Evolutionary conservation across 75 land plant genomes (phyloP), one percentile per base, ranked within the genome.

Genomic region (Pinus tabuliformis): DNA sequence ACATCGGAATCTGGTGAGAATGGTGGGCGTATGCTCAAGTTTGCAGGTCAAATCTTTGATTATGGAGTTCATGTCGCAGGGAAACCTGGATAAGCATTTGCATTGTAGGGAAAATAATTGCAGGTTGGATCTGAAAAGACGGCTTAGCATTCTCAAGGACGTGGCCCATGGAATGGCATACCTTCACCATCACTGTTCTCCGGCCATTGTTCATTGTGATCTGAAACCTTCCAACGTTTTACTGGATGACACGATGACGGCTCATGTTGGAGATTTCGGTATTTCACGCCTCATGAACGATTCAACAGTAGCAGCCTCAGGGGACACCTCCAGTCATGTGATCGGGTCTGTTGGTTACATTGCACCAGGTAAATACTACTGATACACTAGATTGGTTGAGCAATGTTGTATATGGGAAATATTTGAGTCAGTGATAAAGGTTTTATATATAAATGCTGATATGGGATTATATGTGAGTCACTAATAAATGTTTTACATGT

Each of bases 21-120:
- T 86, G 3, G 56, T 86, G 70, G 86, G 85, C 0, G 83, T 77
- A 63, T 83, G 88, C 63, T 59, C 58, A 26, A 80, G 80, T 24
- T 74, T 59, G 57, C 83, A 83, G 2, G 37, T 78, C 36, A 74
- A 79, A 70, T 83, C 83, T 74, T 65, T 86, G 3, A 83, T 86
- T 13, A 83, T 83, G 36, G 83, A 86, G 70, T 86, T 73, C 70
- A 83, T 86, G 88, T 75, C 78, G 4, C 73, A 80, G 49, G 88
- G 88, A 28, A 83, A 83, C 56, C 49, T 89, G 79, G 81, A 89
- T 57, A 73, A 86, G 72, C 88, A 86, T 59, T 63, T 58, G 33
- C 33, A 33, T 33, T 33, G 0, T 2, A 33, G 33, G 33, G 33
- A 33, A 33, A 33, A 33, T 33, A 16, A 58, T 16, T 0, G 59